Percentiles rank a stretch among this genome's conserved stretches.
Evolutionary conservation across 805 yeast species (phyloP).

Genomic region (Ogataea naganishii): DNA sequence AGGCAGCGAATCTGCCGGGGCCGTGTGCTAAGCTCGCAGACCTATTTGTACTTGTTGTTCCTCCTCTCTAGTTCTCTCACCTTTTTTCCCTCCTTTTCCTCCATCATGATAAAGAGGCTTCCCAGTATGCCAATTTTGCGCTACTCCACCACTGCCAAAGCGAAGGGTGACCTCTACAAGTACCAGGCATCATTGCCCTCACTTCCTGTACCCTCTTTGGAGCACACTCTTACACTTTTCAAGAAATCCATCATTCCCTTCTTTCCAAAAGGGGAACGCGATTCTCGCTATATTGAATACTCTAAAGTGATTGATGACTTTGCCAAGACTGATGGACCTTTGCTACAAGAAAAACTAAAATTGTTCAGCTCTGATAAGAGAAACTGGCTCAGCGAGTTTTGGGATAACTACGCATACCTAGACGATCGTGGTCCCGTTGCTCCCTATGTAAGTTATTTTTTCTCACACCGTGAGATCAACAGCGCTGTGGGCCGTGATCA

Average conservation of each 20-base stretch:
- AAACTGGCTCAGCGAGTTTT: conserved; percentile 86
- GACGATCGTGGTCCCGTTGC: conserved; percentile 90
- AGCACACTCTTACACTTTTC: conserved; percentile 61
- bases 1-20: no score
- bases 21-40: no score
- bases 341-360: conserved; percentile 62
- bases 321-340: conserved; percentile 48
- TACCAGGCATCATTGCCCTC: conserved; percentile 70
- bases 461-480: conserved; percentile 67
- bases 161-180: conserved; percentile 61
- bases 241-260: conserved; percentile 68
- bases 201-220: conserved; percentile 80
- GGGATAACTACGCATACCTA: conserved; percentile 93
- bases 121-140: not conserved
- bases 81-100: no score
- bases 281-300: conserved; percentile 23
- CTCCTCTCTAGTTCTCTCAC: no score
- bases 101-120: no score
- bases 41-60: no score
- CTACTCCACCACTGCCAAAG: not conserved
- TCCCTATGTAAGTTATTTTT: conserved; percentile 89
- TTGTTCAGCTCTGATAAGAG: conserved; percentile 48
- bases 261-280: conserved; percentile 40
- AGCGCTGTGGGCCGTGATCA: conserved; percentile 50
- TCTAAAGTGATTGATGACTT: conserved; percentile 62